Conservation (phyloP, 345 rosid species). For the Gossypium rotundifolium region DNA sequence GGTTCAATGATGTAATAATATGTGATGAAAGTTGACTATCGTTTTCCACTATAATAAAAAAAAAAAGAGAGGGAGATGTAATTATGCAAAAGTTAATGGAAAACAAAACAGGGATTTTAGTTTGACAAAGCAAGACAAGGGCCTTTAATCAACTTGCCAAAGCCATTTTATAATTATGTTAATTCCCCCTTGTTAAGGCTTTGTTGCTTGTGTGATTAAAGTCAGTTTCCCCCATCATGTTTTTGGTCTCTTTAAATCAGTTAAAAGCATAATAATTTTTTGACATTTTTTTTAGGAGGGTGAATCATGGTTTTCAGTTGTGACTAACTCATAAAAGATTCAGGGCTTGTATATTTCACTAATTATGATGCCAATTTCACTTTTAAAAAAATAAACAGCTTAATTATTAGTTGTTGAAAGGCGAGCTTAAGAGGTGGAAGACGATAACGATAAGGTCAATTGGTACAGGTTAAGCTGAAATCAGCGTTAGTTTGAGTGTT, state of each 20-base stretch:
- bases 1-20: constrained; percentile 26
- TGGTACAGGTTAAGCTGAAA: not conserved
- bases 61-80: constrained; percentile 13
- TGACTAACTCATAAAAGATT: constrained; percentile 13
- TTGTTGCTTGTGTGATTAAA: constrained; percentile 19
- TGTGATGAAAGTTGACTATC: constrained; percentile 33
- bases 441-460: not conserved
- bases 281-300: constrained; percentile 7
- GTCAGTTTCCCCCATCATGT: constrained; percentile 18
- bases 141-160: constrained; percentile 14
- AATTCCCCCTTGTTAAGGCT: constrained; percentile 17
- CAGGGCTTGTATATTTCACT: not conserved
- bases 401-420: not conserved
- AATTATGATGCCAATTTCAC: not conserved
- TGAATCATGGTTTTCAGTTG: constrained; percentile 6
- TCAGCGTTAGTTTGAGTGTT: not conserved
- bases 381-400: not conserved
- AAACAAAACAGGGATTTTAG: constrained; percentile 16
- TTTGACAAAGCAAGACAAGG: constrained; percentile 3
- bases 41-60: constrained; percentile 25
- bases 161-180: constrained; percentile 6
- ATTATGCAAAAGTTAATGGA: constrained; percentile 20
- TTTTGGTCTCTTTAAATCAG: constrained; percentile 8
- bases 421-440: not conserved
- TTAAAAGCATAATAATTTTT: constrained; percentile 4